Base-by-base conservation (phyloP, 2,329 filamentous ascomycete species). In the Neonectria ditissima region DNA sequence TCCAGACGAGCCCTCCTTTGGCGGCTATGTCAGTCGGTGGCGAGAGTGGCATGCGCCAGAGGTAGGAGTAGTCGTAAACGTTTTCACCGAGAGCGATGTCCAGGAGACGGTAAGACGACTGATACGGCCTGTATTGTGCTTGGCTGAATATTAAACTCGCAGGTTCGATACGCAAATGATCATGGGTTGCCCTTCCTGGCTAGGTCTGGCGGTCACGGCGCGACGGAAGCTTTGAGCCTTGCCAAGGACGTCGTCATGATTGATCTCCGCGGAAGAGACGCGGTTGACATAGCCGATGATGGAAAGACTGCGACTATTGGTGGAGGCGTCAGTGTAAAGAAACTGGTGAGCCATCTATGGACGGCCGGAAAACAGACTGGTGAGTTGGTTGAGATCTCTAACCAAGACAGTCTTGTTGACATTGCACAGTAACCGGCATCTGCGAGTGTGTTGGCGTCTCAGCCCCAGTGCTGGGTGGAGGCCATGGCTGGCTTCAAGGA, bases 401-500 rank as follows among this genome's bases (percentile, higher is more conserved):
- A 34, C 32, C 6, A 34, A 13, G 32, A 4, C 9, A 18, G 16
- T n/a, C 5, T 3, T 14, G 8, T 32, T 6, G 18, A 24, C 37
- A 24, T 2, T 10, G 1, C 11, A 13, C 26, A 59, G 56, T 59
- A 16, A 59, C 47, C 28, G 56, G 56, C 14, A 59, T 52, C 3
- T 59, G 56, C 3, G 56, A 59, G 45, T 20, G 1, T 9, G 7
- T 14, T 4, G 2, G 26, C 3, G 1, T 30, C 7, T 14, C 13
- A 20, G 18, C 10, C 11, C 51, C 53, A 11, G 20, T 53, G 1
- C 62, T 70, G 0, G 68, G 68, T 1, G 68, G 68, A 0, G 67
- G 68, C 0, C 67, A 70, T 6, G 68, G 68, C 0, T 70, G 67
- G 65, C 10, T 70, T 0, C 67, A 68, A 26, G 68, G 68, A 0